Evolutionary conservation across 2,329 filamentous ascomycete species (phyloP).

Genomic region (Coleophoma eucalyptorum): DNA sequence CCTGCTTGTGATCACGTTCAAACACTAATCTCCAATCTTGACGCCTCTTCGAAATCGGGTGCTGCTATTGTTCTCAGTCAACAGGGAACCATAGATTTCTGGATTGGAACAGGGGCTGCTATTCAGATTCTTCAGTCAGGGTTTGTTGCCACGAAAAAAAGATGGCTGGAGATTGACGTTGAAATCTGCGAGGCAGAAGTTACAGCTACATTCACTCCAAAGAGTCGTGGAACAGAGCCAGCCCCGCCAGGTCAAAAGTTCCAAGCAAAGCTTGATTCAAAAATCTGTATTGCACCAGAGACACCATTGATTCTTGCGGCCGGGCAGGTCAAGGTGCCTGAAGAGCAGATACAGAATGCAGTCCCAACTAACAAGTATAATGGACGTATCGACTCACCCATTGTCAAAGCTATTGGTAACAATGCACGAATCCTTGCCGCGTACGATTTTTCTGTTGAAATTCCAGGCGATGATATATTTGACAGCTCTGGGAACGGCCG

Average conservation of each 20-base stretch:
- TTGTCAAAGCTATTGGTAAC: constrained; percentile 6
- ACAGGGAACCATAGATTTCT: background rate
- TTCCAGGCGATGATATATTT: constrained; percentile 18
- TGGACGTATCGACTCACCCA: constrained; percentile 15
- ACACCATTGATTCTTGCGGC: constrained; percentile 5
- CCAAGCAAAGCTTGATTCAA: background rate
- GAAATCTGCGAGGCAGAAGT: background rate
- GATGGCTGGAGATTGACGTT: background rate
- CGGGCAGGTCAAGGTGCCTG: constrained; percentile 1
- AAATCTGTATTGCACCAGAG: background rate
- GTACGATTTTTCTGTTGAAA: constrained; percentile 20
- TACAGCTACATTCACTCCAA: background rate
- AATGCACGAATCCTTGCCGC: constrained; percentile 4
- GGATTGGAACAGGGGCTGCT: background rate
- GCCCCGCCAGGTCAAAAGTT: background rate
- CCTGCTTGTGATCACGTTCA: constrained; percentile 5
- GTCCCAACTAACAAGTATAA: constrained; percentile 12
- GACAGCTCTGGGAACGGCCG: constrained; percentile 22
- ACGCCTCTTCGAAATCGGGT: constrained; percentile 2
- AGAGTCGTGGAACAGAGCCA: background rate
- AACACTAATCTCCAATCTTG: constrained; percentile 4
- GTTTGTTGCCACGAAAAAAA: background rate
- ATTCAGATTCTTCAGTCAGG: constrained; percentile 1
- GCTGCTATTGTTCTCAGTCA: constrained; percentile 2
- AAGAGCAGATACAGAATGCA: background rate